Evolutionary conservation across 352 stramenopile species (phyloP).

Genomic region (Nothophytophthora sp.): DNA sequence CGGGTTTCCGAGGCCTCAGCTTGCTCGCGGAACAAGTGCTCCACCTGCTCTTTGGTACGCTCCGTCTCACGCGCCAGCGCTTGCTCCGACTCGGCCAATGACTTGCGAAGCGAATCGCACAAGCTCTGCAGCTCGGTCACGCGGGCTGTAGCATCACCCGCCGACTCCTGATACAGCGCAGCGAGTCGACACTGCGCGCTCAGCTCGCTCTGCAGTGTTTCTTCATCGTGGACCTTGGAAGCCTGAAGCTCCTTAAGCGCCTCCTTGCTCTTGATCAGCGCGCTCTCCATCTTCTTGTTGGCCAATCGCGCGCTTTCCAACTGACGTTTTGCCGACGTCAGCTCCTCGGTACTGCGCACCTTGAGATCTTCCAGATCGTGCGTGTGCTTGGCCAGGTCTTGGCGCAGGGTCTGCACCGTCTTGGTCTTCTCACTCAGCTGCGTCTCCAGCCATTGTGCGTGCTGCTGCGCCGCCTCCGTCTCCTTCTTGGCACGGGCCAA

Average conservation of each 20-base stretch:
- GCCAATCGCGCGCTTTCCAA: conserved; percentile 60
- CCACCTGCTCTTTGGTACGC: conserved; percentile 64
- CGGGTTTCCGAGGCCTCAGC: conserved; percentile 49
- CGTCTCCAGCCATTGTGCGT: conserved; percentile 68
- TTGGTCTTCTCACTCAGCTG: conserved; percentile 72
- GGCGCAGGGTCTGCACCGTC: conserved; percentile 57
- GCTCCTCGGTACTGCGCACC: conserved; percentile 46
- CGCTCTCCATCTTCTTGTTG: conserved; percentile 66
- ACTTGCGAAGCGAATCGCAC: conserved; percentile 58
- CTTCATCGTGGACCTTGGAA: conserved; percentile 58
- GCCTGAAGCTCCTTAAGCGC: conserved; percentile 70
- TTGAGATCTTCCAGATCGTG: conserved; percentile 64
- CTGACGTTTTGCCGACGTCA: conserved; percentile 47
- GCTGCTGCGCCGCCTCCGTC: conserved; percentile 46
- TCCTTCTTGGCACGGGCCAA: conserved; percentile 56
- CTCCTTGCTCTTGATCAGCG: conserved; percentile 66
- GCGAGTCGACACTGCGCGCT: conserved; percentile 66
- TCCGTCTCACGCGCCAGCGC: conserved; percentile 63
- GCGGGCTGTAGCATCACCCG: conserved; percentile 47
- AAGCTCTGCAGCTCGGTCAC: conserved; percentile 59
- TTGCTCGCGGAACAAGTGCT: conserved; percentile 79
- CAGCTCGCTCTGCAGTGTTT: conserved; percentile 69
- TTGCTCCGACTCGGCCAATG: conserved; percentile 61
- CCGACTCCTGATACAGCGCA: conserved; percentile 74
- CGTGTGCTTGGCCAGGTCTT: conserved; percentile 49